A percentile compares a stretch with the other conserved stretches of the same genome.
Conservation (phyloP, 2,329 filamentous ascomycete genomes). For the Diaporthe citriasiana region DNA sequence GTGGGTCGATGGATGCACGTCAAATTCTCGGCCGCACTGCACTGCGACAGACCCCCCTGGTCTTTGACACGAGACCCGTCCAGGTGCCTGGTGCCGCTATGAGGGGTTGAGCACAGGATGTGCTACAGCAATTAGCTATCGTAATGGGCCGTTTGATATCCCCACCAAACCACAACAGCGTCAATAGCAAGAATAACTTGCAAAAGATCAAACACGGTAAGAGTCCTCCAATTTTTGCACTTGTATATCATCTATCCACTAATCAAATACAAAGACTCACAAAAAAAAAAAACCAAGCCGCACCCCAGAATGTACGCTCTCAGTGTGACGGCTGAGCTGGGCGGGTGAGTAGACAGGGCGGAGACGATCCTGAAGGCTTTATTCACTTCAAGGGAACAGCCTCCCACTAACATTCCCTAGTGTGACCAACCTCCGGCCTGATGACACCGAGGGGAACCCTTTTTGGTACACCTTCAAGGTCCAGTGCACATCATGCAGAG, state of each 20-base stretch:
- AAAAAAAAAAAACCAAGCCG: neutral
- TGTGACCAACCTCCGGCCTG: slow-evolving; percentile 89
- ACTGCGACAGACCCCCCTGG: slow-evolving; percentile 1
- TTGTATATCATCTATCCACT: neutral
- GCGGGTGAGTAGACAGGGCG: slow-evolving; percentile 67
- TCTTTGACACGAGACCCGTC: slow-evolving; percentile 12
- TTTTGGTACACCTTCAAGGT: slow-evolving; percentile 99
- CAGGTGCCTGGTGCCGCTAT: neutral
- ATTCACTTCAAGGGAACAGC: neutral
- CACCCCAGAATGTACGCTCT: slow-evolving; percentile 73
- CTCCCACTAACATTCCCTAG: slow-evolving; percentile 60
- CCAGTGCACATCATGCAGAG: slow-evolving; percentile 97
- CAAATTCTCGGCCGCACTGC: slow-evolving; percentile 2
- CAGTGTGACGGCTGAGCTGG: slow-evolving; percentile 76
- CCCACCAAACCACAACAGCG: slow-evolving; percentile 10
- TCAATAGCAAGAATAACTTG: neutral
- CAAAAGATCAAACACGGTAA: neutral
- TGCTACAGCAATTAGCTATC: neutral
- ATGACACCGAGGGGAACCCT: slow-evolving; percentile 83
- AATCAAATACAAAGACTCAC: neutral
- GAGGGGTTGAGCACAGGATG: neutral
- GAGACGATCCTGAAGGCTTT: neutral
- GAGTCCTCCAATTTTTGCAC: neutral
- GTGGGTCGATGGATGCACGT: neutral
- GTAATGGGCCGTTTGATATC: neutral